Base-by-base conservation (phyloP, 2,329 filamentous ascomycete species). In the Calonectria crousiana region DNA sequence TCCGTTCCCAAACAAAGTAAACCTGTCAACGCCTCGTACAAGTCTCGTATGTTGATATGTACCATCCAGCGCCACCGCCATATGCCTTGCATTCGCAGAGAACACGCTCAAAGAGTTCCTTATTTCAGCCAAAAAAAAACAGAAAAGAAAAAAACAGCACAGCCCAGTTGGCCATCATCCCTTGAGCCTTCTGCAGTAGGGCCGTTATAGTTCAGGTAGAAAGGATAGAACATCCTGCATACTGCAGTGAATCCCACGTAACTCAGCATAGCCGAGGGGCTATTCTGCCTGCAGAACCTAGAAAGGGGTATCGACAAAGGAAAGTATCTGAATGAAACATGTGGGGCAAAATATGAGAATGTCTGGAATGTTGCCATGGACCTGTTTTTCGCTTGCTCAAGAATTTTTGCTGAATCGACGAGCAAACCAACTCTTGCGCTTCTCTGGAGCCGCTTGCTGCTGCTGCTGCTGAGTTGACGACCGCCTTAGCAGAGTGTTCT, bases 361-460 rank as follows among this genome's bases (percentile, higher is more conserved):
- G 36, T 36, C 30, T 38, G 32, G 32, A 13, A 53, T 32, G 28
- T 66, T 49, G 38, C 68, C 58, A 58, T 66, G 36, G 52, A 64
- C 28, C 49, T 38, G 32, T 56, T 44, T 9, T 53, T 69, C 60
- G 10, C 30, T 28, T 64, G 67, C 64, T 79, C 60, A 81, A 51
- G 78, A 64, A 44, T 85, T 85, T 82, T 89, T 95, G 88, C 94
- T 97, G 84, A 98, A 97, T 70, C 93, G 90, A 79, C 92, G 92
- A 82, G 94, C 92, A 81, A 98, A 93, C 95, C 96, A 98, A 83
- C 95, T 97, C 89, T 95, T 96, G 77, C 94, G 90, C 89, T 98
- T 98, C 74, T 95, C 93, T 16, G 82, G 82, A 26, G 78, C 75
- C 6, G 75, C 72, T 64, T 80, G 79, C 34, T 78, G 74, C 52